phyloP scores from a whole-genome alignment of 2,329 filamentous ascomycete genomes.

The Raffaelea ambrosiae region DNA sequence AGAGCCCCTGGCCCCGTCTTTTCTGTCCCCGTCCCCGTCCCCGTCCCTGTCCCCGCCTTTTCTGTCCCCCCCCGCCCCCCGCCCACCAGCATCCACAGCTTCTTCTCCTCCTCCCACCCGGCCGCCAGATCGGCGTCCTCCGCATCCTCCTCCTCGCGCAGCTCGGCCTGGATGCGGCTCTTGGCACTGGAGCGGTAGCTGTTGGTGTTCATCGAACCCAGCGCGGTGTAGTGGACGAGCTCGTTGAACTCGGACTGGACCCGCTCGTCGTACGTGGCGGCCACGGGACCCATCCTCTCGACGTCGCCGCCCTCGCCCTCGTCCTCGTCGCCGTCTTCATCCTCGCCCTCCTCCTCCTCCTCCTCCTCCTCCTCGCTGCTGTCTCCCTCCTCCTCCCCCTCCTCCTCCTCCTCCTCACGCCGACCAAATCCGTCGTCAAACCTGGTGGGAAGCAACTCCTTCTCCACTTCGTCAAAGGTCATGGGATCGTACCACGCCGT shows the following conservation, averaged over 20 bases:
- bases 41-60: not conserved
- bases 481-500: slow-evolving; percentile 1
- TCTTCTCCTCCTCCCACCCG: slow-evolving; percentile 31
- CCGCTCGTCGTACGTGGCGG: not conserved
- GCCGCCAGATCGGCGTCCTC: slow-evolving; percentile 31
- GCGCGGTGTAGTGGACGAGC: slow-evolving; percentile 30
- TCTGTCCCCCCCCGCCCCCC: slow-evolving; percentile 8
- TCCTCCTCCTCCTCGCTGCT: not conserved
- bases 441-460: not conserved
- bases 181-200: slow-evolving; percentile 22
- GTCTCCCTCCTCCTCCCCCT: not conserved
- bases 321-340: not conserved
- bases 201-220: slow-evolving; percentile 25
- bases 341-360: slow-evolving; percentile 1
- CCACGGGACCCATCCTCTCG: not conserved
- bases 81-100: slow-evolving; percentile 37
- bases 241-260: slow-evolving; percentile 30
- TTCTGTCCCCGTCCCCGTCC: not conserved
- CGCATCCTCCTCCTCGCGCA: slow-evolving; percentile 33
- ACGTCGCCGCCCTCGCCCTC: slow-evolving; percentile 11
- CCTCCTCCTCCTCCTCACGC: not conserved
- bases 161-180: slow-evolving; percentile 30
- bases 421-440: not conserved
- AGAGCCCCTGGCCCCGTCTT: not conserved
- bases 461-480: slow-evolving; percentile 9